phyloP scores from a whole-genome alignment of 2,329 filamentous ascomycete species.

The Phoma sp. region DNA sequence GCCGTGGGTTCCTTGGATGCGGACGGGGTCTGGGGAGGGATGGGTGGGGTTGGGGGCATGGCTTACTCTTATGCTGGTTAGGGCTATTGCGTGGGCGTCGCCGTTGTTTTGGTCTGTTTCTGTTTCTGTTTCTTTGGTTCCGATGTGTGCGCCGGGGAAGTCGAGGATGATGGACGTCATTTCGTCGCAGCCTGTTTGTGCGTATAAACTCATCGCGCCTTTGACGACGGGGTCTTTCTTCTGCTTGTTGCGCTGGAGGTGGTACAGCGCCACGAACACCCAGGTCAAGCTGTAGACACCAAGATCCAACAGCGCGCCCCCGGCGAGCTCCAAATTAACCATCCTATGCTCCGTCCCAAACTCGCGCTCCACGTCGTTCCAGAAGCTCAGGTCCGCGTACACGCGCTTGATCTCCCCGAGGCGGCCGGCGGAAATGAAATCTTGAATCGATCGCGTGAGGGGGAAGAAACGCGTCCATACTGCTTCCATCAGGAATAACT shows the following conservation, averaged over 20 bases:
- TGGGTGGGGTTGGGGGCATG: constrained; percentile 62
- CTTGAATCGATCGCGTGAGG: constrained; percentile 73
- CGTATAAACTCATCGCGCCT: constrained; percentile 1
- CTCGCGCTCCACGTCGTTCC: constrained; percentile 58
- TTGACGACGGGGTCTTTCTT: constrained; percentile 68
- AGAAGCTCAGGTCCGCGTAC: constrained; percentile 63
- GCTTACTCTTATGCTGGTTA: constrained; percentile 57
- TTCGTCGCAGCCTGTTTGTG: constrained; percentile 6
- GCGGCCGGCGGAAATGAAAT: constrained; percentile 61
- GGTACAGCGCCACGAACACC: constrained; percentile 87
- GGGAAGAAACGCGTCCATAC: constrained; percentile 92
- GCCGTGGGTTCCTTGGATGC: constrained; percentile 79
- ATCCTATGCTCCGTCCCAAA: constrained; percentile 69
- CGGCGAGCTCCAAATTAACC: constrained; percentile 81
- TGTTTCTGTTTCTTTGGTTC: background rate
- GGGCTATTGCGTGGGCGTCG: constrained; percentile 11
- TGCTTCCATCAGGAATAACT: constrained; percentile 57
- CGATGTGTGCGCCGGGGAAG: background rate
- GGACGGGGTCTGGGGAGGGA: constrained; percentile 63
- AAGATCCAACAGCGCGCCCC: constrained; percentile 80
- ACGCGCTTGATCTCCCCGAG: constrained; percentile 63
- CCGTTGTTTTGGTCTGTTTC: background rate
- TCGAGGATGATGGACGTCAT: constrained; percentile 1
- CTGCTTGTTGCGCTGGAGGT: constrained; percentile 64
- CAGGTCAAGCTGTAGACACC: constrained; percentile 88